Percentiles rank a stretch among this genome's conserved stretches.
phyloP scores from a whole-genome alignment of 179 eudicot species.

The Silene coronaria region DNA sequence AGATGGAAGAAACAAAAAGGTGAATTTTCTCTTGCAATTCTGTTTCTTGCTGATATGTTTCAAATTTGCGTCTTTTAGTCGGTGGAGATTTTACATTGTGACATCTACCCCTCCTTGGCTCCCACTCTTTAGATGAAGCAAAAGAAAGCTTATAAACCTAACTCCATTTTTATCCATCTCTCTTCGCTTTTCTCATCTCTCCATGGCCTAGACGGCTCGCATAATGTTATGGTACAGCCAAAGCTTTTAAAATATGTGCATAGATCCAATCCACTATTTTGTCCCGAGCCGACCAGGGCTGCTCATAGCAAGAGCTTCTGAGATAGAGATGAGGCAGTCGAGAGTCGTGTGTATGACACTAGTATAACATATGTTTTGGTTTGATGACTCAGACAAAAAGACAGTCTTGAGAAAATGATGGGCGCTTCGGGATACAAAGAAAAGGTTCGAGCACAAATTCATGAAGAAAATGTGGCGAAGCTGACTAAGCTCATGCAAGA shows the following conservation, averaged over 20 bases:
- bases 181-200: neutral
- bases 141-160: neutral
- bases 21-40: conserved; percentile 26
- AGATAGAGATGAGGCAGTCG: neutral
- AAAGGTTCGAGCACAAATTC: conserved; percentile 60
- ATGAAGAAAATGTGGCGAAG: conserved; percentile 56
- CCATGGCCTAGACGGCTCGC: too few species aligned
- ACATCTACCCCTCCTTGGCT: neutral
- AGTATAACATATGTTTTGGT: neutral
- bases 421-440: conserved; percentile 63
- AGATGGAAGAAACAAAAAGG: conserved; percentile 64
- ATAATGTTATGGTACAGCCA: too few species aligned
- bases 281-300: neutral
- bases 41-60: neutral
- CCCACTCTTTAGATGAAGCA: neutral
- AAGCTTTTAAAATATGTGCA: too few species aligned
- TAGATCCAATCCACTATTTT: too few species aligned
- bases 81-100: neutral
- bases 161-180: neutral
- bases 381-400: conserved; percentile 44
- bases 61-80: neutral
- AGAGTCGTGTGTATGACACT: neutral
- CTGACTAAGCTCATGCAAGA: conserved; percentile 49
- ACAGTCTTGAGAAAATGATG: conserved; percentile 49
- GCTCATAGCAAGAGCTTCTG: neutral